Conservation (phyloP, 1,284 basidiomycete species). For the Melampsora abietis-canadensis region DNA sequence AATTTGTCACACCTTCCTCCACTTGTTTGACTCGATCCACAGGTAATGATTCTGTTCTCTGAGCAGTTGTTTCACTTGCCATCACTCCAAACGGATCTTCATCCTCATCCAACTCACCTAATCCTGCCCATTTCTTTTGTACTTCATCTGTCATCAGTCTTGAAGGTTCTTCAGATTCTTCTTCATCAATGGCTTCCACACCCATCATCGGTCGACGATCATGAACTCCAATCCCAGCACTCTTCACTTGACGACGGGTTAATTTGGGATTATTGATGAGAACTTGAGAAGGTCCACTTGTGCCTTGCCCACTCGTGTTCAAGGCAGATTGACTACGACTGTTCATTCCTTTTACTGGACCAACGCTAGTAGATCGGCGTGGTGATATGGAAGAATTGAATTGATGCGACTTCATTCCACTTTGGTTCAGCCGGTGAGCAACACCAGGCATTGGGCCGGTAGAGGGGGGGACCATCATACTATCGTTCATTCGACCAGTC, state of each 20-base stretch:
- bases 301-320: background rate
- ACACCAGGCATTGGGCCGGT: background rate
- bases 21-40: background rate
- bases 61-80: background rate
- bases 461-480: background rate
- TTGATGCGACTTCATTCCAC: background rate
- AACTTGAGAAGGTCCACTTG: background rate
- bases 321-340: background rate
- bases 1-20: background rate
- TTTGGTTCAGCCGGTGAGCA: background rate
- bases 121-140: background rate
- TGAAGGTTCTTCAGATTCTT: constrained; percentile 2
- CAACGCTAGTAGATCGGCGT: background rate
- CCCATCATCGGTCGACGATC: constrained; percentile 25
- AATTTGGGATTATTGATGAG: background rate
- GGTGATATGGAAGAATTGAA: background rate
- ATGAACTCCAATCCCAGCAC: constrained; percentile 2
- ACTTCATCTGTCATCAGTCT: background rate
- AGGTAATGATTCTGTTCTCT: background rate
- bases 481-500: background rate
- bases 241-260: background rate
- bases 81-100: constrained; percentile 16
- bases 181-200: constrained; percentile 43
- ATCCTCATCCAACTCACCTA: background rate
- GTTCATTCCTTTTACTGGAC: background rate